A percentile compares a stretch with the other conserved stretches of the same genome.
Evolutionary conservation across 2,329 filamentous ascomycete species (phyloP).

Genomic region (Lecanosticta acicola): DNA sequence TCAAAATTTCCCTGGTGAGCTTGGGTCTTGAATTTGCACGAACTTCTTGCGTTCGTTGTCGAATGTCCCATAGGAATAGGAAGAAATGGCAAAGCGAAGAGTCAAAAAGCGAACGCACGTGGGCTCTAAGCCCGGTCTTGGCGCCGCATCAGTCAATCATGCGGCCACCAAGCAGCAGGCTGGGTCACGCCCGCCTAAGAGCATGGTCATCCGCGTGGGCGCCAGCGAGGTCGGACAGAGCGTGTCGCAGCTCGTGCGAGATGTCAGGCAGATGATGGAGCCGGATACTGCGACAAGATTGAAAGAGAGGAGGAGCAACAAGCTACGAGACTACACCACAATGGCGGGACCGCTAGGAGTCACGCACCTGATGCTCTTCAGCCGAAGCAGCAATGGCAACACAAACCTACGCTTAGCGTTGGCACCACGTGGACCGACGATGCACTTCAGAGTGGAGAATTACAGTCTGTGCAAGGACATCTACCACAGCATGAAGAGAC

Average conservation of each 20-base stretch:
- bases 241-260: slow-evolving; percentile 83
- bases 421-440: slow-evolving; percentile 82
- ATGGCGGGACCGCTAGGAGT: slow-evolving; percentile 95
- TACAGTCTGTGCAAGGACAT: slow-evolving; percentile 94
- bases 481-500: slow-evolving; percentile 73
- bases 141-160: slow-evolving; percentile 37
- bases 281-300: slow-evolving; percentile 84
- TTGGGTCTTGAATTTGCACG: background rate
- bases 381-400: slow-evolving; percentile 80
- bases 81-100: slow-evolving; percentile 67
- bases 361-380: slow-evolving; percentile 88
- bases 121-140: slow-evolving; percentile 42
- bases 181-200: slow-evolving; percentile 71
- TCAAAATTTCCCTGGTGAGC: background rate
- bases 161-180: slow-evolving; percentile 44
- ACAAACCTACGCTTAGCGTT: slow-evolving; percentile 85
- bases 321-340: slow-evolving; percentile 82
- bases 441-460: slow-evolving; percentile 90
- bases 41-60: background rate
- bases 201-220: slow-evolving; percentile 96
- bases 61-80: background rate
- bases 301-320: slow-evolving; percentile 84
- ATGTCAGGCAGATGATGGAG: slow-evolving; percentile 92
- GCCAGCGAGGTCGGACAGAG: slow-evolving; percentile 88
- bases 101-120: slow-evolving; percentile 86